Evolutionary conservation across 495 filamentous ascomycete genomes (phyloP), one percentile per base, ranked within the genome.

Genomic region (Lophiotrema nucula): DNA sequence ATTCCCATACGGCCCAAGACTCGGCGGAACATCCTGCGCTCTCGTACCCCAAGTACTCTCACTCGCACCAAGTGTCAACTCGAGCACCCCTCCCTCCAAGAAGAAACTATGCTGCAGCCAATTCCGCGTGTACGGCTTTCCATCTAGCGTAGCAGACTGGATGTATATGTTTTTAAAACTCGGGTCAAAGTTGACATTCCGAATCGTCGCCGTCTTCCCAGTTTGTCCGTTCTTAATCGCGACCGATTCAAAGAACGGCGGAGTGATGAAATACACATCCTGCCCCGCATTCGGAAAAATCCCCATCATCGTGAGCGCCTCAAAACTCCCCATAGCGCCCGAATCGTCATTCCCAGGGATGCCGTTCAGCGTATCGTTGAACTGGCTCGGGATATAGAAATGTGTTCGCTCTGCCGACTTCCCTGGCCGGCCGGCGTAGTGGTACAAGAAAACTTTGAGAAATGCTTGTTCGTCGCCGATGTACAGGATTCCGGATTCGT

Each of bases 31-130:
- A 69, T 90, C 86, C 46, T 74, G 75, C 13, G 79, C 72, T 21
- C 66, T 67, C 3, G 81, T 88, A 0, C 87, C 88, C 88, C 88
- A 90, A 0, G 60, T 54, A 63, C 86, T 88, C 70, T 92, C 88
- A 24, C 74, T 79, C 16, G 67, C 65, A 0, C 87, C 88, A 8
- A 92, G 70, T 21, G 76, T 81, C 58, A 92, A 70, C 42, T 89
- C 84, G 25, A 90, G 75, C 66, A 83, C 81, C 65, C 81, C 80
- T 8, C 87, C 88, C 33, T 87, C 75, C 0, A 82, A 81, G 65
- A 90, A 90, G 64, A 92, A 90, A 31, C 80, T 82, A 64, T 92
- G 87, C 18, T 79, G 78, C 25, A 92, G 75, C 86, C 87, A 92
- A 60, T 79, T 90, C 74, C 77, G 83, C 0, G 74, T 83, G 44